Evolutionary conservation across 768 basidiomycete genomes (phyloP), one percentile per base, ranked within the genome.

Genomic region (Tricholoma flavovirens): DNA sequence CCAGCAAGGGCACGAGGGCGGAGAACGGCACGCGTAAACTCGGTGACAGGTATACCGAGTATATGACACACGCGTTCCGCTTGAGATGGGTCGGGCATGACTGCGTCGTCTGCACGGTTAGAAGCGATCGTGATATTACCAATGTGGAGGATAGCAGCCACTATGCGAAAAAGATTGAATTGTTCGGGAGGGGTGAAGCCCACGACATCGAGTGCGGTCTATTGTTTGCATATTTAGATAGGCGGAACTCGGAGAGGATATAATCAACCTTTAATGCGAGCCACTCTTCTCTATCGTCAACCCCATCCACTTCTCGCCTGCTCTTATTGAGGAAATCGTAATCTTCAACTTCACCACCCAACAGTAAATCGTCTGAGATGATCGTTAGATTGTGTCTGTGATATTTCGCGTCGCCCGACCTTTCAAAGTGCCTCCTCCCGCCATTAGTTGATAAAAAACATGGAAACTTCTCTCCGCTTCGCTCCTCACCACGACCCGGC

Each of bases 311-410:
- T 64, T 95, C 87, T 55, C 86, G 75, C 64, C 93, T 74, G 49
- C 92, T 93, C 71, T 88, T 88, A 69, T 93, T 95, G 45, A 99
- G 78, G 69, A 88, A 98, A 60, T 91, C 91, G 64, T 93, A 99
- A 61, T 93, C 81, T 56, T 86, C 88, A 1, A 91, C 77, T 29
- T 75, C 77, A 8, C 87, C 87, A 11, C 83, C 82, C 30, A 98
- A 78, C 32, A 96, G 76, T 12, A 98, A 73, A 12, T 80, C 76
- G 26, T 87, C 93, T 93, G 38, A 42, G 56, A 42, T 29, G 29
- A 33, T 19, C 29, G 62, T 56, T 24, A 55, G 62, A 49, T 4
- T 4, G 8, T 17, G 15, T 21, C 22, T 30, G 11, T 12, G 21
- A 35, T 4, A 26, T 17, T 40, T 7, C 17, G 19, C 11, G 4